Evolutionary conservation across 805 yeast genomes (phyloP).

Genomic region (Cephaloascus albidus): DNA sequence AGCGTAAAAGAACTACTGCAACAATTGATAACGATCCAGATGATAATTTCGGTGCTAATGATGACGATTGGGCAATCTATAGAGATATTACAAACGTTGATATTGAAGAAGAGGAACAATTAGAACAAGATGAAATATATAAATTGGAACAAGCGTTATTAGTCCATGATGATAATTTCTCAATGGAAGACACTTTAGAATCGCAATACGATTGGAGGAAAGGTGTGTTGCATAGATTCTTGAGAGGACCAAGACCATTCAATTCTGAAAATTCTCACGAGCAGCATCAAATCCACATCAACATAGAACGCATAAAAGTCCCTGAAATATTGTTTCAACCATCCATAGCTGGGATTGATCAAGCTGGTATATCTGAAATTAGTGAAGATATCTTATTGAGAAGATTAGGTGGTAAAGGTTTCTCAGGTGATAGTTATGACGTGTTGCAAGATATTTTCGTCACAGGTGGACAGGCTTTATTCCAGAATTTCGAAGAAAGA

Average conservation of each 20-base stretch:
- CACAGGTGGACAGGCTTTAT: conserved; percentile 76
- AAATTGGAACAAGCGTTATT: conserved; percentile 68
- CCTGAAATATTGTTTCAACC: conserved; percentile 95
- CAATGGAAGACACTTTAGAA: conserved; percentile 76
- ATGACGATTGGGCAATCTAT: conserved; percentile 91
- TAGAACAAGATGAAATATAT: conserved; percentile 50
- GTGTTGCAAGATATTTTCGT: conserved; percentile 60
- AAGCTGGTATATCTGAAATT: conserved; percentile 84
- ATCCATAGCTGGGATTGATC: conserved; percentile 88
- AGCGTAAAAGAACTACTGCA: conserved; percentile 42
- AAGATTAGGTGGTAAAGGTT: conserved; percentile 48
- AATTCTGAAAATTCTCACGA: conserved; percentile 78
- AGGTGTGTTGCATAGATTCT: conserved; percentile 69
- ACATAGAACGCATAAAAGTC: conserved; percentile 82
- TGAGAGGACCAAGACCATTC: conserved; percentile 85
- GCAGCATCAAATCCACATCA: conserved; percentile 83
- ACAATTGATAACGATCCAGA: conserved; percentile 85
- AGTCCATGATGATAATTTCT: conserved; percentile 78
- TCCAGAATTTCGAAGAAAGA: conserved; percentile 60
- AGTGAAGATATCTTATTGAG: conserved; percentile 55
- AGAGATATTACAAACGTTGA: conserved; percentile 70
- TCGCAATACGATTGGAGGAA: conserved; percentile 79
- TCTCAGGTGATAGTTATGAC: conserved; percentile 42
- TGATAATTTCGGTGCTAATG: conserved; percentile 92
- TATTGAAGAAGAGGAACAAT: conserved; percentile 75